A percentile compares a stretch with the other conserved stretches of the same genome.
These are phyloP conservation scores for Wolfiporia cocos DNA, from an alignment of 1,284 basidiomycete genomes.

Conservation along the genomic window DNA sequence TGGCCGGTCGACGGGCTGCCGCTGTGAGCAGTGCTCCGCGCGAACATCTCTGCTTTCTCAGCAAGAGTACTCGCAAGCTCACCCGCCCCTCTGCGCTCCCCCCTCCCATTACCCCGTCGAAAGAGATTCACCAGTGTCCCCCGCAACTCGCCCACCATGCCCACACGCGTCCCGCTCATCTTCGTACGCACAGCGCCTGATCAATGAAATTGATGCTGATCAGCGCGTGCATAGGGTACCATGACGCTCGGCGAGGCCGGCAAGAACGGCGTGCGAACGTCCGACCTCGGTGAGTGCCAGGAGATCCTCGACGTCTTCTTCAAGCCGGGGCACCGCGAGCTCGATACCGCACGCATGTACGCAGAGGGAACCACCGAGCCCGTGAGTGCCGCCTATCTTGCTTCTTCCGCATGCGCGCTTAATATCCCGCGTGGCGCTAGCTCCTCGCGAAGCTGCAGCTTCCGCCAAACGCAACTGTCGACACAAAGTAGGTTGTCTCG, in stretches of 20 bases:
- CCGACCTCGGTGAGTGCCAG: conserved; percentile 33
- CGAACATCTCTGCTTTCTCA: too few species aligned
- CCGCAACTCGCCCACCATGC: conserved; percentile 6
- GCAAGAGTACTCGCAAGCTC: too few species aligned
- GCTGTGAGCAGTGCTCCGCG: not conserved
- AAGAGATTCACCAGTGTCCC: too few species aligned
- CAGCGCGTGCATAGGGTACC: conserved; percentile 31
- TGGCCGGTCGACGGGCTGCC: conserved; percentile 5
- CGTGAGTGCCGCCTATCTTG: conserved; percentile 17
- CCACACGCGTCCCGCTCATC: conserved; percentile 9
- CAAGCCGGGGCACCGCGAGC: conserved; percentile 34
- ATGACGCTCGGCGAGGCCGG: conserved; percentile 43
- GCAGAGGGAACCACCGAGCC: conserved; percentile 45
- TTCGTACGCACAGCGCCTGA: conserved; percentile 4
- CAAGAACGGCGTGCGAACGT: conserved; percentile 35
- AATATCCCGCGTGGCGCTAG: conserved; percentile 17
- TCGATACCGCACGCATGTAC: conserved; percentile 47
- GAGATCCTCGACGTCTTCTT: conserved; percentile 42
- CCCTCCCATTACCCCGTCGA: too few species aligned
- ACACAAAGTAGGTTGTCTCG: conserved; percentile 47
- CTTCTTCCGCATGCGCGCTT: too few species aligned
- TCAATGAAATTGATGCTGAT: conserved; percentile 1
- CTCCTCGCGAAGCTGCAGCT: conserved; percentile 38
- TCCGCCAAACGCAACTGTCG: conserved; percentile 31
- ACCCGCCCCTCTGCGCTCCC: too few species aligned